These are phyloP conservation scores for Lipomyces yamanashiensis DNA, from an alignment of 805 yeast genomes.

Conservation along the genomic window DNA sequence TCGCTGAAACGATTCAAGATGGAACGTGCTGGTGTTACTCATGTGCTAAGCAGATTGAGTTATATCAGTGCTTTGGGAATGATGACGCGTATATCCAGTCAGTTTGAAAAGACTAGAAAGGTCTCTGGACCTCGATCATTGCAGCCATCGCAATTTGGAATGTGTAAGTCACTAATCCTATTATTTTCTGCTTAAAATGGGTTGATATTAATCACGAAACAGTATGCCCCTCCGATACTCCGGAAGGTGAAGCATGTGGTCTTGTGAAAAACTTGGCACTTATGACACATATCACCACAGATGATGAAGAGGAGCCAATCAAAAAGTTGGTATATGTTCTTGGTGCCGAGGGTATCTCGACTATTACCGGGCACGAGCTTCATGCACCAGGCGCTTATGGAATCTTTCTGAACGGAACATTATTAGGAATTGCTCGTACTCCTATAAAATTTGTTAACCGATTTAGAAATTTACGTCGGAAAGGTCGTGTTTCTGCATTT, in stretches of 20 bases:
- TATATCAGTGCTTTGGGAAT: constrained; percentile 95
- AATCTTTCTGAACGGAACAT: constrained; percentile 90
- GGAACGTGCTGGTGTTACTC: constrained; percentile 99
- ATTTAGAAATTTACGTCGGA: constrained; percentile 80
- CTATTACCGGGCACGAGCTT: constrained; percentile 80
- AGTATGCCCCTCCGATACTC: constrained; percentile 95
- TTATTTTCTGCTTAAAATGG: not conserved
- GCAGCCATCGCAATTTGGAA: constrained; percentile 98
- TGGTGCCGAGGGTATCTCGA: constrained; percentile 86
- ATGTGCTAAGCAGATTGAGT: constrained; percentile 86
- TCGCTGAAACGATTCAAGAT: constrained; percentile 96
- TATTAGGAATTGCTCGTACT: constrained; percentile 85
- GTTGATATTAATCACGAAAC: not conserved
- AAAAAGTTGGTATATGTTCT: constrained; percentile 72
- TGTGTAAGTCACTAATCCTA: constrained; percentile 51
- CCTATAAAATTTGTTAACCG: constrained; percentile 80
- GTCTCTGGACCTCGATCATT: constrained; percentile 98
- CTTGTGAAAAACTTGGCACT: constrained; percentile 93
- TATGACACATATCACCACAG: constrained; percentile 98
- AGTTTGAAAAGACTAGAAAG: constrained; percentile 95
- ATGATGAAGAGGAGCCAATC: constrained; percentile 93
- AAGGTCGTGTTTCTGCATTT: constrained; percentile 85
- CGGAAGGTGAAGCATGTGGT: constrained; percentile 99
- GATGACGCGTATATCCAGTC: constrained; percentile 99
- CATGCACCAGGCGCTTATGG: constrained; percentile 81